phyloP scores from a whole-genome alignment of 2,329 filamentous ascomycete genomes.

The Fusarium sp. region DNA sequence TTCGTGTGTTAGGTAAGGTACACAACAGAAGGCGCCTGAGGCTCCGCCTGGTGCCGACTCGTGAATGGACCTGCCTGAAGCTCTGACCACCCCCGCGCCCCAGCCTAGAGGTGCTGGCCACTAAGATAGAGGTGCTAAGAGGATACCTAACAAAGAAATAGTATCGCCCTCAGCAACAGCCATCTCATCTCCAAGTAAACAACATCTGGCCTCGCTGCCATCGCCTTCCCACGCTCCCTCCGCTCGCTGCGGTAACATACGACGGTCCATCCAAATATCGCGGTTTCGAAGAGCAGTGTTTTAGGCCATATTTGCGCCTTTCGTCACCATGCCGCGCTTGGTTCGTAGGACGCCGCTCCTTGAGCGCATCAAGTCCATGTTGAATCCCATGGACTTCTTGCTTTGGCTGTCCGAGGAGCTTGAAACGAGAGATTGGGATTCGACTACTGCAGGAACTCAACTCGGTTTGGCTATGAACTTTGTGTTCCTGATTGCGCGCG shows the following conservation, averaged over 20 bases:
- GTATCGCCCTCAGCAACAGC: constrained; percentile 35
- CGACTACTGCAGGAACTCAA: constrained; percentile 79
- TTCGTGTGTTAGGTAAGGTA: constrained; percentile 17
- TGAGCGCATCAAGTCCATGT: constrained; percentile 82
- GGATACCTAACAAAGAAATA: constrained; percentile 31
- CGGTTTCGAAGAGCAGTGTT: constrained; percentile 6
- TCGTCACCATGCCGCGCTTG: constrained; percentile 74
- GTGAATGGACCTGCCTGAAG: constrained; percentile 26
- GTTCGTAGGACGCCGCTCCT: constrained; percentile 83
- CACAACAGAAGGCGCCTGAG: constrained; percentile 37
- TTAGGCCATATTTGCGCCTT: not conserved
- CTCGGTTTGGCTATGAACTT: constrained; percentile 83
- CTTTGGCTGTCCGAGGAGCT: constrained; percentile 94
- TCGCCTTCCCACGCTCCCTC: constrained; percentile 5
- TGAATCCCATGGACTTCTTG: constrained; percentile 90
- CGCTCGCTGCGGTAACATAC: not conserved
- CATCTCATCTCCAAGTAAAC: constrained; percentile 42
- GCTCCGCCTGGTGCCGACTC: constrained; percentile 38
- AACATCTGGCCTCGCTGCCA: constrained; percentile 28
- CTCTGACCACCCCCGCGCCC: constrained; percentile 45
- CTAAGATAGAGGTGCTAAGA: constrained; percentile 30
- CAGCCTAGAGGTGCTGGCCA: constrained; percentile 21
- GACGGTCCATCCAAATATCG: not conserved
- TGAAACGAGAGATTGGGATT: constrained; percentile 91
- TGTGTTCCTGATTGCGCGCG: constrained; percentile 82